Evolutionary conservation across 441 rosid genomes (phyloP), one percentile per base, ranked within the genome.

Genomic region (Flueggea neowawraea): DNA sequence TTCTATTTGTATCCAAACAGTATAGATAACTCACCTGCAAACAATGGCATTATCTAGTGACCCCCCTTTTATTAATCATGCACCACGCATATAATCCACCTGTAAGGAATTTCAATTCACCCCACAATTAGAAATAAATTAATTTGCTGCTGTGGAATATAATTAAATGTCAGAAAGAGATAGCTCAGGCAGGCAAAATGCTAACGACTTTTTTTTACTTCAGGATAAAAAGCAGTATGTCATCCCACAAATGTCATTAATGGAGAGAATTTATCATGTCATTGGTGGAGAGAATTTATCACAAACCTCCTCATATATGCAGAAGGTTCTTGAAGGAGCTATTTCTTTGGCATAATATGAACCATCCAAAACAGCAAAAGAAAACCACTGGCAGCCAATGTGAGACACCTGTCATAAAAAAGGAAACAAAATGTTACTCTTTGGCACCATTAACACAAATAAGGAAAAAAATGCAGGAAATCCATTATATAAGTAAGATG

Each of bases 371-470:
- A 76, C 78, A 54, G 76, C 51, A 63, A 82, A 77, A 69, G 96
- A 81, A 73, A 88, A 88, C 95, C 96, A 88, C 74, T 93, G 96
- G 77, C 89, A 74, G 31, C 91, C 96, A 63, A 90, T 82, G 61
- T 82, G 83, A 65, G 88, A 75, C 51, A 81, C 90, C 98, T 89
- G 67, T 39, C 55, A 59, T 16, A 61, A 55, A 48, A n/a, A 67
- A 43, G 47, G 54, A 59, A 47, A 58, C 49, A 63, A 51, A 52
- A 16, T 41, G 6, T 12, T 22, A 22, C 28, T 22, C 28, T 22
- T 22, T 22, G 28, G 28, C 28, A 22, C 1, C 28, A 22, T 22
- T 1, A 22, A 22, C 28, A 0, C 28, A 22, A 22, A 22, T 22
- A 22, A 22, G 28, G 28, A 22, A 22, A 22, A 22, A 22, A 22